Evolutionary conservation across 805 yeast genomes (phyloP).

Genomic region (Wickerhamiella occidentalis): DNA sequence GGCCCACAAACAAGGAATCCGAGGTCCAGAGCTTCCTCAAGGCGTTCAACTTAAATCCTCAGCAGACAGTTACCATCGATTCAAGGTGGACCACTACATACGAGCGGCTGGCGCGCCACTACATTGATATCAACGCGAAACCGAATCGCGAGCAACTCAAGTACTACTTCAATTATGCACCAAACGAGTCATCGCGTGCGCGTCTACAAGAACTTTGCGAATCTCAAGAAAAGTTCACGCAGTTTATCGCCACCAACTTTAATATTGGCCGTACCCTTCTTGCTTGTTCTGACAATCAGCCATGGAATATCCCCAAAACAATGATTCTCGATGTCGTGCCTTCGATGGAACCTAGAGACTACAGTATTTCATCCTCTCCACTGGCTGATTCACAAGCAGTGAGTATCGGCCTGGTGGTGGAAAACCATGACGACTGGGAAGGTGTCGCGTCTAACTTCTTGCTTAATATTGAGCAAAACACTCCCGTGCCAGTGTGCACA

Average conservation of each 20-base stretch:
- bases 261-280: slow-evolving; percentile 57
- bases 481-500: slow-evolving; percentile 54
- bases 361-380: slow-evolving; percentile 74
- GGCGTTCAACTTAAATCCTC: slow-evolving; percentile 40
- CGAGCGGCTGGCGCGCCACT: slow-evolving; percentile 58
- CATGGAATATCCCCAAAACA: slow-evolving; percentile 63
- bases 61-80: slow-evolving; percentile 39
- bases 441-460: slow-evolving; percentile 20
- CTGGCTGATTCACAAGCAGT: slow-evolving; percentile 51
- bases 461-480: background rate
- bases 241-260: slow-evolving; percentile 40
- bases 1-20: slow-evolving; percentile 69
- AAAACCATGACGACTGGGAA: slow-evolving; percentile 24
- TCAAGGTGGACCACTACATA: slow-evolving; percentile 58
- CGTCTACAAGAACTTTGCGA: background rate
- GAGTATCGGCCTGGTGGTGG: slow-evolving; percentile 72
- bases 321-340: slow-evolving; percentile 59
- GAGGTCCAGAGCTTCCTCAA: slow-evolving; percentile 42
- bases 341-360: slow-evolving; percentile 67
- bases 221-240: slow-evolving; percentile 39
- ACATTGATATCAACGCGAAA: slow-evolving; percentile 68
- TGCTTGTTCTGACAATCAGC: slow-evolving; percentile 41
- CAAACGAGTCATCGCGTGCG: slow-evolving; percentile 35
- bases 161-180: slow-evolving; percentile 60
- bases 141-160: slow-evolving; percentile 61